phyloP scores from a whole-genome alignment of 2,329 filamentous ascomycete species.

The Pestalotiopsis fici region DNA sequence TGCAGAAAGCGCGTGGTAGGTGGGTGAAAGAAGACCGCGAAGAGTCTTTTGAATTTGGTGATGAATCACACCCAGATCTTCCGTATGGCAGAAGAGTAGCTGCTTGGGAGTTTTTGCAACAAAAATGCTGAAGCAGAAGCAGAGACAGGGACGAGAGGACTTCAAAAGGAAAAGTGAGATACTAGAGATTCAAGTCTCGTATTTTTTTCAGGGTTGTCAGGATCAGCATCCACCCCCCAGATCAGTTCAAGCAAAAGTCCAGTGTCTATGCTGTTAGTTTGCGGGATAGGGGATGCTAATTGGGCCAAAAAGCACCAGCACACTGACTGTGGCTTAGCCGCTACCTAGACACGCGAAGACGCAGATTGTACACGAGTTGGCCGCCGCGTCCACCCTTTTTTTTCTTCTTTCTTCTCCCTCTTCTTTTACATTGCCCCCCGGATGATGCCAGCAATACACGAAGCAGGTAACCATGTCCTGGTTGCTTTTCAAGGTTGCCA shows the following conservation, averaged over 20 bases:
- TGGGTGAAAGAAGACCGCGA: conserved; percentile 3
- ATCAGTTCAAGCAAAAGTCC: conserved; percentile 1
- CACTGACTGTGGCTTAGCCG: conserved; percentile 6
- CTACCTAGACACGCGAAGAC: not conserved
- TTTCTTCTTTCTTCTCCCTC: not conserved
- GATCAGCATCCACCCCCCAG: conserved; percentile 9
- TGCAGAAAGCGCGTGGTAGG: not conserved
- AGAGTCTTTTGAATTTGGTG: not conserved
- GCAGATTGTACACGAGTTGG: not conserved
- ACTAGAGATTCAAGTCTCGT: not conserved
- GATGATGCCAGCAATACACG: not conserved
- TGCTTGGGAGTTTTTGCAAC: not conserved
- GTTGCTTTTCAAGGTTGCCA: not conserved
- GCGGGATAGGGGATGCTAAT: conserved; percentile 8
- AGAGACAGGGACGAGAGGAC: not conserved
- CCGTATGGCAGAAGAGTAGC: not conserved
- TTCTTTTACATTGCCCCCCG: not conserved
- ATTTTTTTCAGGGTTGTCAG: conserved; percentile 11
- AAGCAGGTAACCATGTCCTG: not conserved
- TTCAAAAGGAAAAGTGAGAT: conserved; percentile 1
- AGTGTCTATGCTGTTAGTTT: not conserved
- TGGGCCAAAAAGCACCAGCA: not conserved
- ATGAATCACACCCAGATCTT: conserved; percentile 6
- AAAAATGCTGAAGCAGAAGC: not conserved
- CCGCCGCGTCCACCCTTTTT: not conserved